Evolutionary conservation across 2,329 filamentous ascomycete genomes (phyloP).

Genomic region (Phoma sp.): DNA sequence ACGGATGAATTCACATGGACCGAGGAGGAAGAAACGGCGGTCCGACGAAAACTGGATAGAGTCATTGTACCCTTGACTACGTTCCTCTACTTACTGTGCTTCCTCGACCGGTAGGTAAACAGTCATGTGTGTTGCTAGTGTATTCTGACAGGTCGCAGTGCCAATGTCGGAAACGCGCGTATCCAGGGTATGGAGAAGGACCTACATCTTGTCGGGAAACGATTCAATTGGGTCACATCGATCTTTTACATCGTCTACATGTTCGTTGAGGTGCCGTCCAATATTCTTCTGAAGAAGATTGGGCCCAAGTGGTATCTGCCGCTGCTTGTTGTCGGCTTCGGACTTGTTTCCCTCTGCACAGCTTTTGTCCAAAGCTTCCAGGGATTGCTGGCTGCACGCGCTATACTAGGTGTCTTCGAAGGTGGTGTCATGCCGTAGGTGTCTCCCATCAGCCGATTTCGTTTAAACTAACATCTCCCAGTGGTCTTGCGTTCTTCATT

Average conservation of each 20-base stretch:
- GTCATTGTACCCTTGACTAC: constrained; percentile 61
- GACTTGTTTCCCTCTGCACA: constrained; percentile 61
- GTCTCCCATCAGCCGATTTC: no score
- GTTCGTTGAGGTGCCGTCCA: constrained; percentile 62
- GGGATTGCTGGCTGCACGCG: constrained; percentile 56
- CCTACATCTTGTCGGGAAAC: constrained; percentile 56
- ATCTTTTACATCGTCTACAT: constrained; percentile 66
- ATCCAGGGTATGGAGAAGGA: constrained; percentile 62
- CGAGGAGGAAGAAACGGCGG: constrained; percentile 56
- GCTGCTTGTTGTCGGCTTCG: constrained; percentile 62
- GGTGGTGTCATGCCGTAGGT: constrained; percentile 62
- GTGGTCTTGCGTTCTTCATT: constrained; percentile 63
- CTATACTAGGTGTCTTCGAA: constrained; percentile 62
- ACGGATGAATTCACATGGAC: constrained; percentile 55
- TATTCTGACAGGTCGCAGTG: constrained; percentile 27
- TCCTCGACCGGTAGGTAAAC: constrained; percentile 50
- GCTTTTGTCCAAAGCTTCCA: constrained; percentile 60
- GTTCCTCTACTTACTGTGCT: constrained; percentile 61
- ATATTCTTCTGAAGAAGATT: constrained; percentile 61
- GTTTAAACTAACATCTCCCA: constrained; percentile 17
- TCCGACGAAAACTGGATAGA: constrained; percentile 61
- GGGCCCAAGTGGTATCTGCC: constrained; percentile 62
- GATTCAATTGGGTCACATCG: constrained; percentile 65
- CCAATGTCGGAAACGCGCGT: constrained; percentile 61
- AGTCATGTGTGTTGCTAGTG: not conserved